Evolutionary conservation across 2,329 filamentous ascomycete species (phyloP).

Genomic region (Cladosporium sp.): DNA sequence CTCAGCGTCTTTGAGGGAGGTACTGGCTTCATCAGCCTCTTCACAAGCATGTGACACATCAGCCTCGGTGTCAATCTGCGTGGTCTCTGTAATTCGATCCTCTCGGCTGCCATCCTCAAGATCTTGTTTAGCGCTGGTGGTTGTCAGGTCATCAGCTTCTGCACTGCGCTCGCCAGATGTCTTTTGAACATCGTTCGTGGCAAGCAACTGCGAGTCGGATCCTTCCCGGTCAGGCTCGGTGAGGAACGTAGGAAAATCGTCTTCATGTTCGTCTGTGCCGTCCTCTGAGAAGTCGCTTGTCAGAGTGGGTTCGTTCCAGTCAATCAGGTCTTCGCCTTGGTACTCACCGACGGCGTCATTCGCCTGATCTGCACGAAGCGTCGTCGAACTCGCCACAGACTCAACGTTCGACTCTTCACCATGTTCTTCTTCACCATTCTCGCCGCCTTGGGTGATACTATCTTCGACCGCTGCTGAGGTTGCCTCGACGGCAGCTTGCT

Average conservation of each 20-base stretch:
- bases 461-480: not conserved
- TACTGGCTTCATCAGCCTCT: not conserved
- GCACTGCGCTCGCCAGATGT: not conserved
- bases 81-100: not conserved
- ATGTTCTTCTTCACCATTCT: constrained; percentile 11
- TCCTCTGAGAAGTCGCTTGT: constrained; percentile 22
- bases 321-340: constrained; percentile 20
- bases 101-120: too few species aligned
- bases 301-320: constrained; percentile 22
- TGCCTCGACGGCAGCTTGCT: not conserved
- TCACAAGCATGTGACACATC: not conserved
- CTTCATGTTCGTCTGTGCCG: constrained; percentile 15
- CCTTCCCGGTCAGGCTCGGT: constrained; percentile 12
- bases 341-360: constrained; percentile 27
- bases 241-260: constrained; percentile 19
- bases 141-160: not conserved
- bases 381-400: constrained; percentile 24
- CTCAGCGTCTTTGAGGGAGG: not conserved
- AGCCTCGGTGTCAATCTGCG: not conserved
- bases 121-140: too few species aligned
- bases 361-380: constrained; percentile 20
- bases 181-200: not conserved
- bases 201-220: not conserved
- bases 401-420: constrained; percentile 13
- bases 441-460: constrained; percentile 3